These are phyloP conservation scores for Globisporangium irregulare DNA, from an alignment of 352 stramenopile genomes.

Conservation along the genomic window DNA sequence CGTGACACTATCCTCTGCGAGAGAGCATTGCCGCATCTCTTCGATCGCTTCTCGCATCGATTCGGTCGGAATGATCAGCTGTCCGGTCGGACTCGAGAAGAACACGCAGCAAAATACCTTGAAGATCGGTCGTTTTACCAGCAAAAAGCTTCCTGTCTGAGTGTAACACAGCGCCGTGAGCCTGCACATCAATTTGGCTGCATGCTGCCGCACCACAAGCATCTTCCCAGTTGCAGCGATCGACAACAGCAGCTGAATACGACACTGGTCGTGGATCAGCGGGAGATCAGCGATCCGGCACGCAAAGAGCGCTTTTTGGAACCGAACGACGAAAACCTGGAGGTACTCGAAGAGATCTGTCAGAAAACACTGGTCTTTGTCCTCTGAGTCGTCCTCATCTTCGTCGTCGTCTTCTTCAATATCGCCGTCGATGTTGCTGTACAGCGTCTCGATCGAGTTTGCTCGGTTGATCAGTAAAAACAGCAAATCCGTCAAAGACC, in stretches of 20 bases:
- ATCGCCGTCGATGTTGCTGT: slow-evolving; percentile 15
- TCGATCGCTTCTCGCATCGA: slow-evolving; percentile 49
- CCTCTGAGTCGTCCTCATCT: slow-evolving; percentile 20
- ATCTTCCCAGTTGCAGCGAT: slow-evolving; percentile 44
- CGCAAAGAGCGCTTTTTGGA: slow-evolving; percentile 54
- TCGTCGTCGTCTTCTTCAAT: slow-evolving; percentile 21
- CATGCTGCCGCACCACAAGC: slow-evolving; percentile 27
- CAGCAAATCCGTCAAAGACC: slow-evolving; percentile 44
- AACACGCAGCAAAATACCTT: slow-evolving; percentile 46
- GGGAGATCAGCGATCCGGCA: slow-evolving; percentile 42
- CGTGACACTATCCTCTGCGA: slow-evolving; percentile 16
- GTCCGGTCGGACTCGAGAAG: slow-evolving; percentile 25
- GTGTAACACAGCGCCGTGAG: slow-evolving; percentile 53
- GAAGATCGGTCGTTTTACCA: slow-evolving; percentile 45
- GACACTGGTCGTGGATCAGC: slow-evolving; percentile 48
- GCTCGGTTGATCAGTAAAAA: slow-evolving; percentile 56
- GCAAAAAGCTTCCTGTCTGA: slow-evolving; percentile 59
- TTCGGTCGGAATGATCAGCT: slow-evolving; percentile 25
- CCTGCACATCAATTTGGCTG: slow-evolving; percentile 40
- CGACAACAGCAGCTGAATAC: slow-evolving; percentile 41
- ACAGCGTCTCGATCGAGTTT: slow-evolving; percentile 44
- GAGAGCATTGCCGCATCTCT: slow-evolving; percentile 41
- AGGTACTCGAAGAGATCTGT: slow-evolving; percentile 51
- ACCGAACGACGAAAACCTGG: slow-evolving; percentile 41
- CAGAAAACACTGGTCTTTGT: slow-evolving; percentile 36